These are phyloP conservation scores for Haplosporangium sp. DNA, from an alignment of 371 early-diverging fungal genomes.

Conservation along the genomic window DNA sequence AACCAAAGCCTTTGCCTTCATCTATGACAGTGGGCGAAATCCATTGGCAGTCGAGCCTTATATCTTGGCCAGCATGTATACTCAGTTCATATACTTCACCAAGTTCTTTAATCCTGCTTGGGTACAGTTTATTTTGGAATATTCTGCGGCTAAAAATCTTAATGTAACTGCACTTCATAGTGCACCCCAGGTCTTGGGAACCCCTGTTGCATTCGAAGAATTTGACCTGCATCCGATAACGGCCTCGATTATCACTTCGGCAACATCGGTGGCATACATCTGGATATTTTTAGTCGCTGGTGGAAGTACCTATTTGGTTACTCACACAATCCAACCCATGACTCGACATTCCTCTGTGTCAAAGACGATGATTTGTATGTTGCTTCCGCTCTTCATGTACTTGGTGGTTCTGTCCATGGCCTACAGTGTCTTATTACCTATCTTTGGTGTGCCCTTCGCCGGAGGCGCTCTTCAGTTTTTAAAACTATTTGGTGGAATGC, in stretches of 20 bases:
- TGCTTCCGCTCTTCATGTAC: constrained; percentile 23
- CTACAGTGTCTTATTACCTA: constrained; percentile 31
- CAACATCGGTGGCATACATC: constrained; percentile 50
- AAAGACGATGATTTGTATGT: constrained; percentile 24
- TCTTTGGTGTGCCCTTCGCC: constrained; percentile 42
- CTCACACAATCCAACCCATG: constrained; percentile 44
- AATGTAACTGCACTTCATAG: constrained; percentile 5
- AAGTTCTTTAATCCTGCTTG: constrained; percentile 41
- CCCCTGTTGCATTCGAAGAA: constrained; percentile 51
- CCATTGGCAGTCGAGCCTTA: constrained; percentile 39
- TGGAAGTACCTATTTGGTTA: constrained; percentile 48
- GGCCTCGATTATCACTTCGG: constrained; percentile 39
- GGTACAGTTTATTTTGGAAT: constrained; percentile 19
- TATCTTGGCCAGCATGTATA: constrained; percentile 46
- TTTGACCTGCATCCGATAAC: constrained; percentile 41
- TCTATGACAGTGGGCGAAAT: constrained; percentile 48
- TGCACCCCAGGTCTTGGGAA: constrained; percentile 39
- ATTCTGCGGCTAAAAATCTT: not conserved
- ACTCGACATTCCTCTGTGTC: constrained; percentile 16
- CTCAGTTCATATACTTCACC: constrained; percentile 32
- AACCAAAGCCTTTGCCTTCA: constrained; percentile 31
- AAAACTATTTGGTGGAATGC: constrained; percentile 40
- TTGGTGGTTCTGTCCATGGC: constrained; percentile 27
- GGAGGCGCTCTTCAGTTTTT: constrained; percentile 26
- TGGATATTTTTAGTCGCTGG: constrained; percentile 54